These are phyloP conservation scores for Brassica rapa DNA, from an alignment of 345 rosid species.

Conservation along the genomic window DNA sequence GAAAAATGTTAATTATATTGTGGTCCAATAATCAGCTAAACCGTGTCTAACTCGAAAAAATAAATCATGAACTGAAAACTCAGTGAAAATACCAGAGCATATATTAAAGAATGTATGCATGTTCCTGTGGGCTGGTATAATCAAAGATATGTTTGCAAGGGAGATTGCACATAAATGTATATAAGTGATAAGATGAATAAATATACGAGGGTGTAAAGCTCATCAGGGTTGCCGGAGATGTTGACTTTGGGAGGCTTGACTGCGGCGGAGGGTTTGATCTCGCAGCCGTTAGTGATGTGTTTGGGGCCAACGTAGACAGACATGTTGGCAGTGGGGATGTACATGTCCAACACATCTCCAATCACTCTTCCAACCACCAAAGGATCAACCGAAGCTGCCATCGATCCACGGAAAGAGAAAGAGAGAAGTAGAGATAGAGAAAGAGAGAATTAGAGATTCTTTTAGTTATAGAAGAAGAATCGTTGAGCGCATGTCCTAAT, in stretches of 20 bases:
- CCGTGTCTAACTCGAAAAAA: not conserved
- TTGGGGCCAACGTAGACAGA: slow-evolving; percentile 64
- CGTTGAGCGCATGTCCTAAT: slow-evolving; percentile 35
- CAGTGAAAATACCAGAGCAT: slow-evolving; percentile 1
- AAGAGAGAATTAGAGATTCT: not conserved
- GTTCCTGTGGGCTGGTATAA: not conserved
- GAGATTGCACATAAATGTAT: slow-evolving; percentile 8
- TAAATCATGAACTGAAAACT: not conserved
- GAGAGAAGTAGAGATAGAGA: not conserved
- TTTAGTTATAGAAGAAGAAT: not conserved
- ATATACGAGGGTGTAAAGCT: slow-evolving; percentile 69
- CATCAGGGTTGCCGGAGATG: slow-evolving; percentile 61
- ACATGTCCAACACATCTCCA: slow-evolving; percentile 88
- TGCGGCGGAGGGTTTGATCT: slow-evolving; percentile 78
- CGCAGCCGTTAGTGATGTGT: slow-evolving; percentile 81
- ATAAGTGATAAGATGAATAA: not conserved
- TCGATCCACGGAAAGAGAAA: slow-evolving; percentile 20
- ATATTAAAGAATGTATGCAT: slow-evolving; percentile 20
- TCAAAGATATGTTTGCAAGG: not conserved
- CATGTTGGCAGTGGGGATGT: slow-evolving; percentile 63
- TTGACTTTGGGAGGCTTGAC: slow-evolving; percentile 56
- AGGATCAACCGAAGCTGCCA: slow-evolving; percentile 82
- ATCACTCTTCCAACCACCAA: slow-evolving; percentile 81
- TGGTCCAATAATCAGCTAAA: slow-evolving; percentile 5
- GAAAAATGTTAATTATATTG: not conserved